Evolutionary conservation across 805 yeast species (phyloP), one percentile per base, ranked within the genome.

Genomic region (Kluyveromyces dobzhanskii): DNA sequence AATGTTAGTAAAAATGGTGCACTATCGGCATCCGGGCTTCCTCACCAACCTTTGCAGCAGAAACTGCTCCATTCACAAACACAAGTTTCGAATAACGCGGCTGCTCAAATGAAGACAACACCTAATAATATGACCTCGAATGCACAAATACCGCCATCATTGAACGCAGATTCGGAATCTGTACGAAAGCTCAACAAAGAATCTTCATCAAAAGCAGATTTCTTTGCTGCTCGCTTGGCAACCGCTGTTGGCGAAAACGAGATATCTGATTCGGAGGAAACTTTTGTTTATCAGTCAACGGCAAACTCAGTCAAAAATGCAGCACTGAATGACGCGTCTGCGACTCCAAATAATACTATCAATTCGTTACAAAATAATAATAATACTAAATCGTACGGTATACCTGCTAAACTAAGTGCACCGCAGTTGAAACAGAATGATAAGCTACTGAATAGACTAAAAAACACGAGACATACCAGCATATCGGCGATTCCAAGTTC

Each of bases 161-260:
- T 8, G 12, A 29, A 7, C 19, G 30, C 32, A 16, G 34, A 30
- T 21, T 18, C 29, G 16, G 34, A 37, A 9, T 29, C 39, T 4
- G 17, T 32, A 14, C 37, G 42, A 30, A 38, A 36, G 14, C 14
- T 35, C 10, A 38, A 36, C n/a, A 38, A 39, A 13, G 41, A 33
- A 3, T 38, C 45, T 25, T 30, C 61, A 3, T 78, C 94, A 6
- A 74, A 87, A 53, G 92, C 96, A 0, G 97, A 88, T 54, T 76
- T 86, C 44, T 92, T 92, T 60, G 97, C 97, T 8, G 97, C 97
- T 0, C 84, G 82, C 50, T 69, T 92, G 44, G 97, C 96, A 7
- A 80, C 86, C 40, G 97, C 97, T 1, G 94, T 90, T 3, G 94
- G 83, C 46, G 95, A 86, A 50, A 88, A 77, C 32, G 85, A 83